phyloP scores from a whole-genome alignment of 352 stramenopile species.

The Phytophthora niederhauseri region DNA sequence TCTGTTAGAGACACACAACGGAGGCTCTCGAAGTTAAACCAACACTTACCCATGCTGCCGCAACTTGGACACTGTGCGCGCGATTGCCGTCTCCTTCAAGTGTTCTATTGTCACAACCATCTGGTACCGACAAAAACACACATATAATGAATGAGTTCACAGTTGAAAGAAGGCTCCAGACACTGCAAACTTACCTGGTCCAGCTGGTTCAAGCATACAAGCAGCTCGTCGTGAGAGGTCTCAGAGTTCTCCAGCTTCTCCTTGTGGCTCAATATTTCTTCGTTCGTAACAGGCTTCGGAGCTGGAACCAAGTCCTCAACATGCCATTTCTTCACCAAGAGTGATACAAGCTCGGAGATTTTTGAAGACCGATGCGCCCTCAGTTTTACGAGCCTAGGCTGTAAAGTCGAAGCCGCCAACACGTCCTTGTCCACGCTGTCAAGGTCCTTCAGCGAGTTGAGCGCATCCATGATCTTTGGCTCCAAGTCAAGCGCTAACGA shows the following conservation, averaged over 20 bases:
- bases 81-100: conserved; percentile 74
- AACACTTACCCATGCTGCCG: conserved; percentile 69
- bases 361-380: conserved; percentile 36
- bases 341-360: conserved; percentile 40
- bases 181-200: conserved; percentile 37
- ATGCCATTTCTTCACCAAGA: conserved; percentile 52
- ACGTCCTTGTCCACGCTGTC: conserved; percentile 39
- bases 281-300: conserved; percentile 55
- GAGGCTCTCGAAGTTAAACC: background rate
- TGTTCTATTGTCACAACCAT: conserved; percentile 67
- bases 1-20: background rate
- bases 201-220: conserved; percentile 59
- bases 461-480: conserved; percentile 42
- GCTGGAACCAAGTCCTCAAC: conserved; percentile 55
- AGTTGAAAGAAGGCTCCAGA: background rate
- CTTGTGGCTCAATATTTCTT: conserved; percentile 66
- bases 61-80: conserved; percentile 63
- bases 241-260: conserved; percentile 51
- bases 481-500: conserved; percentile 40
- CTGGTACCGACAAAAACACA: conserved; percentile 22
- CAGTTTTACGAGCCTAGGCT: conserved; percentile 46
- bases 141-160: background rate
- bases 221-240: conserved; percentile 74
- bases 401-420: conserved; percentile 38
- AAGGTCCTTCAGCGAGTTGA: conserved; percentile 40